phyloP scores from a whole-genome alignment of 192 early-diverging fungal species.

The Coemansia aciculifera region DNA sequence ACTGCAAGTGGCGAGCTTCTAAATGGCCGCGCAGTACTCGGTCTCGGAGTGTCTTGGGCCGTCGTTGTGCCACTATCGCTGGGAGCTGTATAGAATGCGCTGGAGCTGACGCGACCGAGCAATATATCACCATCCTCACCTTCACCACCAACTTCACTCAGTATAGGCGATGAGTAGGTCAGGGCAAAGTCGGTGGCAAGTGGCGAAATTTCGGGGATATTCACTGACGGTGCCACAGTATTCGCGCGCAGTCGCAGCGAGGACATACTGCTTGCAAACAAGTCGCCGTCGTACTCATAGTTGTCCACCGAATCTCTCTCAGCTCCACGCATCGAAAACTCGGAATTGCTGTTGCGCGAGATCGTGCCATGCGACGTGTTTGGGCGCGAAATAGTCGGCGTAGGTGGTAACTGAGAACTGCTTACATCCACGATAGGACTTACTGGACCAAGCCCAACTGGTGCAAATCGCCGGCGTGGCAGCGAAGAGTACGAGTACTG shows the following conservation, averaged over 20 bases:
- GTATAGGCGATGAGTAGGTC: constrained; percentile 4
- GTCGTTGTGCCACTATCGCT: neutral
- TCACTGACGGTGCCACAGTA: constrained; percentile 11
- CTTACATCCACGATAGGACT: constrained; percentile 3
- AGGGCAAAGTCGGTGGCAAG: constrained; percentile 13
- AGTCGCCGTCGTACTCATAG: neutral
- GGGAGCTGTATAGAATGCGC: neutral
- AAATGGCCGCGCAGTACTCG: constrained; percentile 18
- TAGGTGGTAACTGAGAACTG: neutral
- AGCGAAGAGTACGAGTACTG: constrained; percentile 50
- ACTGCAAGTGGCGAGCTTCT: constrained; percentile 36
- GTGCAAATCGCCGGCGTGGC: constrained; percentile 25
- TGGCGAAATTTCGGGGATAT: constrained; percentile 11
- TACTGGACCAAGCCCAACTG: constrained; percentile 11
- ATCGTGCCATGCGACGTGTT: constrained; percentile 29
- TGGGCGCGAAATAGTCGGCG: constrained; percentile 24
- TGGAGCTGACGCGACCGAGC: neutral
- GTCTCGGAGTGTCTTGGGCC: constrained; percentile 16
- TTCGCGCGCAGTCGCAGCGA: constrained; percentile 26
- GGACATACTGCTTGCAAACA: neutral
- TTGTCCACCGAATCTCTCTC: neutral
- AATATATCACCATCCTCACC: neutral
- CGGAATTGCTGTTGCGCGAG: constrained; percentile 14
- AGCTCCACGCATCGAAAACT: constrained; percentile 7
- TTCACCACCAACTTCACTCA: neutral